These are phyloP conservation scores for Alternaria arborescens DNA, from an alignment of 2,329 filamentous ascomycete genomes.

Conservation along the genomic window DNA sequence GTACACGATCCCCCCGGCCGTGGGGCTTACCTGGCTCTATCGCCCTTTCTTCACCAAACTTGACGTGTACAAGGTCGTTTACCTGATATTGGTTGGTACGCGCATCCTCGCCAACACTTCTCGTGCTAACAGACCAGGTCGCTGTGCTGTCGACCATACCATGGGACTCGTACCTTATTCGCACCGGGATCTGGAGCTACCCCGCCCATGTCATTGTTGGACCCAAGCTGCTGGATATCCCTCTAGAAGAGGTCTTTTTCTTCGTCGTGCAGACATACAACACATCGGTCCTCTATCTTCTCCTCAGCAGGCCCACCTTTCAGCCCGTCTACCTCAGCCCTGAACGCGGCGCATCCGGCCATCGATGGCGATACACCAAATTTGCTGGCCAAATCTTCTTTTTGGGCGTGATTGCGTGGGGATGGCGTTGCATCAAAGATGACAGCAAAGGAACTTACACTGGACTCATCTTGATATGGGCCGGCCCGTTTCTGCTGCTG, in stretches of 20 bases:
- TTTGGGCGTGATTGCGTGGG: conserved; percentile 54
- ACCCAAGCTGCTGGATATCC: conserved; percentile 69
- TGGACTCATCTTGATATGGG: conserved; percentile 75
- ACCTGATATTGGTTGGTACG: conserved; percentile 61
- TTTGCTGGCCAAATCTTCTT: conserved; percentile 62
- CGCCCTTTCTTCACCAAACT: conserved; percentile 68
- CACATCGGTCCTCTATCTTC: conserved; percentile 72
- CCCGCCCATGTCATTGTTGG: conserved; percentile 71
- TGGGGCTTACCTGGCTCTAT: conserved; percentile 66
- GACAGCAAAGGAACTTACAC: conserved; percentile 68
- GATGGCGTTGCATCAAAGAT: conserved; percentile 56
- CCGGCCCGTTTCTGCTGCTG: conserved; percentile 70
- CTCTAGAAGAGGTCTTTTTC: conserved; percentile 78
- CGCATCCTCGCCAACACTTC: conserved; percentile 2
- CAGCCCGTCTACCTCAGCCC: conserved; percentile 62
- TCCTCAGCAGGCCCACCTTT: conserved; percentile 70
- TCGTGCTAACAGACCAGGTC: conserved; percentile 55
- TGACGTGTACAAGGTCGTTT: conserved; percentile 69
- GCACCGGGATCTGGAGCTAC: conserved; percentile 74
- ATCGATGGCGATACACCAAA: conserved; percentile 50
- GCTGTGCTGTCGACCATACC: conserved; percentile 74
- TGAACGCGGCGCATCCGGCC: conserved; percentile 42
- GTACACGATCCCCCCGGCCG: conserved; percentile 72
- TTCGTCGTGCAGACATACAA: conserved; percentile 80
- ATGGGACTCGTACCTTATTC: conserved; percentile 80